Conservation (phyloP, 2,329 filamentous ascomycete species). For the Albifimbria verrucaria region DNA sequence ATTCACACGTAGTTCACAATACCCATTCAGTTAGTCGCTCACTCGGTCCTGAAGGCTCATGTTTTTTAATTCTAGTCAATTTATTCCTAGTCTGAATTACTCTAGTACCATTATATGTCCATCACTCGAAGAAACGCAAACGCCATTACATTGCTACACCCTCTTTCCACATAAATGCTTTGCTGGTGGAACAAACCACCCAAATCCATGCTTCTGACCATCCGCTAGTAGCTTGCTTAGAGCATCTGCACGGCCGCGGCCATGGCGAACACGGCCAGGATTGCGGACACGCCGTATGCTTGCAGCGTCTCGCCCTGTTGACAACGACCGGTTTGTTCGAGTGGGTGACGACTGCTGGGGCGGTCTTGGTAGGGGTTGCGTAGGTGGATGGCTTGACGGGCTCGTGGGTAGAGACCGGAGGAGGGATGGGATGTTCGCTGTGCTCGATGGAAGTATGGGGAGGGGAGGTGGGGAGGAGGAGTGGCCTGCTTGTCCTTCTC, state of each 20-base stretch:
- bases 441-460: background rate
- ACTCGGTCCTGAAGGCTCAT: background rate
- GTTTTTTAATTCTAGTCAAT: background rate
- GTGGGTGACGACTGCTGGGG: background rate
- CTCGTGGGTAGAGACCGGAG: background rate
- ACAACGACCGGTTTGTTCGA: background rate
- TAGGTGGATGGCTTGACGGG: background rate
- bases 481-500: conserved; percentile 11
- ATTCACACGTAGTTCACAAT: background rate
- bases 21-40: background rate
- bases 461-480: conserved; percentile 41
- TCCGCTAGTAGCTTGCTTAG: background rate
- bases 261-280: background rate
- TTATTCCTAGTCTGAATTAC: no score
- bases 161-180: no score
- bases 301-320: background rate
- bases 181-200: no score
- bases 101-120: no score
- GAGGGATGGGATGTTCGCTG: background rate
- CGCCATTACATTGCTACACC: no score
- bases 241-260: background rate
- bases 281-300: background rate
- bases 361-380: background rate
- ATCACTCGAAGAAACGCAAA: no score
- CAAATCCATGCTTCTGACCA: no score